Evolutionary conservation across 2,329 filamentous ascomycete genomes (phyloP).

Genomic region (Aspergillus sp.): DNA sequence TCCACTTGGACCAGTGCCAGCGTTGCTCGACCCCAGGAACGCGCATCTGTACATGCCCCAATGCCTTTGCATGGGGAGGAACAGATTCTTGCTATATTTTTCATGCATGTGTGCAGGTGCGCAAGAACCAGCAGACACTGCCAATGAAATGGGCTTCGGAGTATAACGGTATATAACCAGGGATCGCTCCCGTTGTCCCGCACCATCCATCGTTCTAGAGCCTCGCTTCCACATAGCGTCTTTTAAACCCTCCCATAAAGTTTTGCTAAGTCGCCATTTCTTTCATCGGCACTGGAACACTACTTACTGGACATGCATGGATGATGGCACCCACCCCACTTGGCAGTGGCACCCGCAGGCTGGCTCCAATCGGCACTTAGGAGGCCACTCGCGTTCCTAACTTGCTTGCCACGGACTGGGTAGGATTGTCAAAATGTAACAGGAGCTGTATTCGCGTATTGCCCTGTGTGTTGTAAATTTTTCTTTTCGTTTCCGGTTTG

Average conservation of each 20-base stretch:
- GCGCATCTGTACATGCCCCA: neutral
- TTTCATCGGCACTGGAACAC: neutral
- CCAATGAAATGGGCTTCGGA: neutral
- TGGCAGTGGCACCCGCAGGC: conserved; percentile 5
- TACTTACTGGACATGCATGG: neutral
- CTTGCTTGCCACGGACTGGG: conserved; percentile 1
- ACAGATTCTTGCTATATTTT: neutral
- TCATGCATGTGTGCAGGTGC: neutral
- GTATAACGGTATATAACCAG: neutral
- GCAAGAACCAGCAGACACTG: neutral
- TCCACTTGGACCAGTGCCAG: neutral
- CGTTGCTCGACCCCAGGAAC: neutral
- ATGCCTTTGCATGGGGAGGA: neutral
- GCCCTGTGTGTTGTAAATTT: neutral
- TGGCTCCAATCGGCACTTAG: conserved; percentile 8
- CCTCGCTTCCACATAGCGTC: conserved; percentile 5
- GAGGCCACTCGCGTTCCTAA: neutral
- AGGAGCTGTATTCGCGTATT: conserved; percentile 4
- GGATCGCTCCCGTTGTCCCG: neutral
- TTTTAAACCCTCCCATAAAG: neutral
- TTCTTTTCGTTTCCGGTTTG: neutral
- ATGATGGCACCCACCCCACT: conserved; percentile 1
- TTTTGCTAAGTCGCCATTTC: neutral
- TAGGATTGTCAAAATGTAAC: neutral
- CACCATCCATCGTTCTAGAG: neutral